Evolutionary conservation across 2,329 filamentous ascomycete genomes (phyloP).

Genomic region (Claviceps pusilla): DNA sequence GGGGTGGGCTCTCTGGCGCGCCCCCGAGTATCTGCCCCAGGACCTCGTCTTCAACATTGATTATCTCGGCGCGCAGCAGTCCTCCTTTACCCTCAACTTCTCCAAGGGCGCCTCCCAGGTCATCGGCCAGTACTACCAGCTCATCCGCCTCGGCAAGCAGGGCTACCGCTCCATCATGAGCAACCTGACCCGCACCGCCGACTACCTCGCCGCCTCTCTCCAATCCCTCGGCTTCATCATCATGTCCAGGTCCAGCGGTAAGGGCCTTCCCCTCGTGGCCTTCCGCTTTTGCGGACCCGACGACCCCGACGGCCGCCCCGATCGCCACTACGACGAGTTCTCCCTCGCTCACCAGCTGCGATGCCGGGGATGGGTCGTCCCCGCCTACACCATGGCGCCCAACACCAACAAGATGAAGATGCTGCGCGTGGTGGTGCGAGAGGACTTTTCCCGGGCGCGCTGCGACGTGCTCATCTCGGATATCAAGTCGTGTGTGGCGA

Average conservation of each 20-base stretch:
- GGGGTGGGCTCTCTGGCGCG: conserved; percentile 85
- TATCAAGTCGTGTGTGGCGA: conserved; percentile 59
- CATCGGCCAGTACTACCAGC: conserved; percentile 93
- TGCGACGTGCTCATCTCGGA: conserved; percentile 68
- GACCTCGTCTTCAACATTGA: conserved; percentile 99
- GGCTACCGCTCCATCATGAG: conserved; percentile 89
- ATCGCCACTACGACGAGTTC: conserved; percentile 57
- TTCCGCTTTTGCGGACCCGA: conserved; percentile 56
- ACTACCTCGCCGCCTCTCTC: conserved; percentile 67
- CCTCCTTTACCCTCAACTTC: conserved; percentile 94
- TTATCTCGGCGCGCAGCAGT: conserved; percentile 89
- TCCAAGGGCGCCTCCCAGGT: conserved; percentile 89
- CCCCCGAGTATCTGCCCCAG: conserved; percentile 66
- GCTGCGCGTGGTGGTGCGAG: conserved; percentile 80
- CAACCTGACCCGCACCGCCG: conserved; percentile 78
- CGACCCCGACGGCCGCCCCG: conserved; percentile 28
- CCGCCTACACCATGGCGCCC: conserved; percentile 94
- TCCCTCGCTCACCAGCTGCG: conserved; percentile 72
- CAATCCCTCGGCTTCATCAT: conserved; percentile 68
- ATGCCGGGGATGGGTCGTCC: conserved; percentile 80
- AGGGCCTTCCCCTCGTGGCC: conserved; percentile 76
- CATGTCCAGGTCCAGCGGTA: conserved; percentile 65
- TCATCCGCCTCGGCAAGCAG: conserved; percentile 84
- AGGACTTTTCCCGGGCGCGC: conserved; percentile 73
- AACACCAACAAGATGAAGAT: conserved; percentile 73